Evolutionary conservation across 371 early-diverging fungal species (phyloP), one percentile per base, ranked within the genome.

Genomic region (Apophysomyces variabilis): DNA sequence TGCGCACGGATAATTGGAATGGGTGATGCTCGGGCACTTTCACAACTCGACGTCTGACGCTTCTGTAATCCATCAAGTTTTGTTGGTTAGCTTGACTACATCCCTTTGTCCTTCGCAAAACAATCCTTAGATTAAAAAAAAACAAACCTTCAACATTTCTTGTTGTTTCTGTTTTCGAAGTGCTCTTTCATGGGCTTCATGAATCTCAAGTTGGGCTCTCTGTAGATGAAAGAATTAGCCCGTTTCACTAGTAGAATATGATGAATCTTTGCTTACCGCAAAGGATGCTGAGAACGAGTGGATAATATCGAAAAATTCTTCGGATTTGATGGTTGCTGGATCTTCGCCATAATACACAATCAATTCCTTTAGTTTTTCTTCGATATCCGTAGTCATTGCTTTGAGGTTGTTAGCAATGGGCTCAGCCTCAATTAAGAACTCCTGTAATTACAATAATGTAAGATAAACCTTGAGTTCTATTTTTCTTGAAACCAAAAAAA

Each of bases 291-390:
- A 70, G 64, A 83, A 83, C 0, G 73, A 69, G 2, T 77, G 61
- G 18, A 83, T 75, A 12, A 92, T 86, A 12, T 85, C 87, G 77
- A 93, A 93, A 78, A 93, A 95, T 64, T 94, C 95, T 67, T 96
- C 96, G 1, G 93, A 89, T 66, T 91, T 90, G 62, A 86, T 90
- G 4, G 78, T 73, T 5, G 74, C 75, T 13, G 94, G 82, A 57
- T 96, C 94, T 73, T 96, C 97, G 38, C 96, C 95, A 67, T 85
- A 94, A 43, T 89, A 89, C 26, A 77, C 66, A 50, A 93, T 85
- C 16, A 91, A 69, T 18, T 89, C 84, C 65, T 80, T 82, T 35
- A 90, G 80, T 7, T 84, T 66, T 0, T 85, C 80, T 62, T 92
- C 91, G 70, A 78, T 67, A 21, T 75, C 74, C 46, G 60, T 69